These are phyloP conservation scores for Corylus heterophylla DNA, from an alignment of 306 rosid genomes.

Conservation along the genomic window DNA sequence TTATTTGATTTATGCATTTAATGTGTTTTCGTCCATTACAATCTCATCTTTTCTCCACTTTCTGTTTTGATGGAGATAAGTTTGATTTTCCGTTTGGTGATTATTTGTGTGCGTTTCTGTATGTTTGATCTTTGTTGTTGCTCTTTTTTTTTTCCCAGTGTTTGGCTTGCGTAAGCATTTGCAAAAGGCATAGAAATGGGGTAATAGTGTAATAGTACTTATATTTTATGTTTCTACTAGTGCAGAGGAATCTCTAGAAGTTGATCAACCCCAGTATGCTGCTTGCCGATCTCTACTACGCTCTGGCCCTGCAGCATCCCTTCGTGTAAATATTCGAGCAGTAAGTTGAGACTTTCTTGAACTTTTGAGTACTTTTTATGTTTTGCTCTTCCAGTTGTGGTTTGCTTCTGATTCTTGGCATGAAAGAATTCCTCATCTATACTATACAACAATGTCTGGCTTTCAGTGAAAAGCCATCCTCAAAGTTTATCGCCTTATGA, in stretches of 20 bases:
- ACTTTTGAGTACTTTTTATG: slow-evolving; percentile 4
- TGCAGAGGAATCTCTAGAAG: slow-evolving; percentile 66
- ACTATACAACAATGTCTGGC: not conserved
- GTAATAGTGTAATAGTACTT: slow-evolving; percentile 3
- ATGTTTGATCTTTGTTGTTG: not conserved
- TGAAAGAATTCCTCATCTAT: not conserved
- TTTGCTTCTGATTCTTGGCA: slow-evolving; percentile 15
- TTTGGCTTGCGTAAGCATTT: not conserved
- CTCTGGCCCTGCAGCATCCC: slow-evolving; percentile 89
- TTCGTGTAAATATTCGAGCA: slow-evolving; percentile 80
- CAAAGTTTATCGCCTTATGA: not conserved
- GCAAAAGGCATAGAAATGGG: not conserved
- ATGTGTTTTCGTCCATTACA: not conserved
- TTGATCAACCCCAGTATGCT: slow-evolving; percentile 60
- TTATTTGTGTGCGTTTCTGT: not conserved
- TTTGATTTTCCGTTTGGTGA: not conserved
- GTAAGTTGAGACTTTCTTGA: slow-evolving; percentile 47
- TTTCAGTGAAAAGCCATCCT: not conserved
- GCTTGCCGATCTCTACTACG: slow-evolving; percentile 79
- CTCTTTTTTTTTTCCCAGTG: not conserved
- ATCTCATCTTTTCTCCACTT: not conserved
- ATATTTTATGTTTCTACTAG: slow-evolving; percentile 21
- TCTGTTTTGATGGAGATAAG: not conserved
- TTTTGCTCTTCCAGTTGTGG: slow-evolving; percentile 12
- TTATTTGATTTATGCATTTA: not conserved